Evolutionary conservation across 2,329 filamentous ascomycete genomes (phyloP), one percentile per base, ranked within the genome.

Genomic region (Fusarium ambrosium): DNA sequence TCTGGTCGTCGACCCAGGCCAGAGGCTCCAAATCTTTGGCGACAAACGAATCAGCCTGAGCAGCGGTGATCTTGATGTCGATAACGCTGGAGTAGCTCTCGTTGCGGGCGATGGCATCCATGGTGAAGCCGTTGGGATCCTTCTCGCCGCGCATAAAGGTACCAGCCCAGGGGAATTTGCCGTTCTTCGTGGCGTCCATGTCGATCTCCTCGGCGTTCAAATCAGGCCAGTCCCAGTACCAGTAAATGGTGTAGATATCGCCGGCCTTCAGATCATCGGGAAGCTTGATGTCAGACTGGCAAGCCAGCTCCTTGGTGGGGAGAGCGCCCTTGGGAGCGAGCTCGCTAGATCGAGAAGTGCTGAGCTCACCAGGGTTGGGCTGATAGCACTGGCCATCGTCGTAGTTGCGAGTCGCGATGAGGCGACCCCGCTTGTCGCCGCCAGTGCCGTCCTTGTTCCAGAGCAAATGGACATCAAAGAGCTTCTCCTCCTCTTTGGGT

Each of bases 191-290:
- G 22, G 78, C 80, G 18, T 82, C 80, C 39, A 83, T 76, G 73
- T 88, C 83, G 69, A 82, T 84, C 74, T 79, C 82, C 72, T 81
- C 82, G 43, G 79, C 78, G 78, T 85, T 83, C 80, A 91, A 86
- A 16, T 90, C 92, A 4, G 93, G 92, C 94, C 95, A 99, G 82
- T 97, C 93, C 97, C 97, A 98, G 55, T 98, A 92, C 96, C 96
- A 98, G 87, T 98, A 97, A 62, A 98, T 84, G 4, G 95, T 96
- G 81, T 95, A 94, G 32, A 88, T 88, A 34, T 91, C 89, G 53
- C 91, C 91, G 11, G 86, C 82, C n/a, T 88, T 82, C 56, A 91
- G 85, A 76, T 93, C 89, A 6, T 86, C 80, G 0, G 97, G 97
- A 16, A 99, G 86, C 79, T 92, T 87, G 58, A 98, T 86, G 79